A percentile compares a stretch with the other conserved stretches of the same genome.
These are phyloP conservation scores for Aleurites moluccanus DNA, from an alignment of 441 rosid species.

Conservation along the genomic window DNA sequence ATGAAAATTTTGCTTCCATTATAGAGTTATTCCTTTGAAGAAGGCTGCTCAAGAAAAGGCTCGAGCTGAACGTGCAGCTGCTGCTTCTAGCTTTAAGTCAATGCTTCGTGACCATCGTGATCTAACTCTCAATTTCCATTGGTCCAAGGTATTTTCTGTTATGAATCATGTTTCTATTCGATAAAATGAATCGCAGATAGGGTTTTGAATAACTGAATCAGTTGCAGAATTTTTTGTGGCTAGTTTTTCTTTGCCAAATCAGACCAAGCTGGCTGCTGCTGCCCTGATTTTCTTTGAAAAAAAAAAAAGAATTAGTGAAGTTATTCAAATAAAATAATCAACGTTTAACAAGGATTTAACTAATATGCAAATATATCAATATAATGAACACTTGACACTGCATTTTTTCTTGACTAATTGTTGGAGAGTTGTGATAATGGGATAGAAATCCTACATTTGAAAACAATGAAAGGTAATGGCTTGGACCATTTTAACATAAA, in stretches of 20 bases:
- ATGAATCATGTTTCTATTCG: not conserved
- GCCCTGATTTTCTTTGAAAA: not conserved
- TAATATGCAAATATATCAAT: too few relatives aligned
- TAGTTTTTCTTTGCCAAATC: not conserved
- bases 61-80: slow-evolving; percentile 69
- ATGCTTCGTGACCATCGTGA: slow-evolving; percentile 79
- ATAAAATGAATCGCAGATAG: not conserved
- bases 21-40: slow-evolving; percentile 74
- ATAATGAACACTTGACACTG: too few relatives aligned
- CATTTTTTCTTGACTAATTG: too few relatives aligned
- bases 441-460: too few relatives aligned
- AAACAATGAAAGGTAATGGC: too few relatives aligned
- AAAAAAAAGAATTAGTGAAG: not conserved
- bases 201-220: not conserved
- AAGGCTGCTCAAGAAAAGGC: slow-evolving; percentile 77
- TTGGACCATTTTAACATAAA: too few relatives aligned
- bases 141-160: slow-evolving; percentile 78
- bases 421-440: too few relatives aligned
- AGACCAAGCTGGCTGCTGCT: not conserved
- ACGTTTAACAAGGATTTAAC: too few relatives aligned
- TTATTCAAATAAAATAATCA: not conserved
- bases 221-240: not conserved
- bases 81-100: slow-evolving; percentile 73
- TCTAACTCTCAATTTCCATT: slow-evolving; percentile 64
- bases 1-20: slow-evolving; percentile 24